These are phyloP conservation scores for Penicillium olsonii DNA, from an alignment of 2,329 filamentous ascomycete genomes.

Conservation along the genomic window DNA sequence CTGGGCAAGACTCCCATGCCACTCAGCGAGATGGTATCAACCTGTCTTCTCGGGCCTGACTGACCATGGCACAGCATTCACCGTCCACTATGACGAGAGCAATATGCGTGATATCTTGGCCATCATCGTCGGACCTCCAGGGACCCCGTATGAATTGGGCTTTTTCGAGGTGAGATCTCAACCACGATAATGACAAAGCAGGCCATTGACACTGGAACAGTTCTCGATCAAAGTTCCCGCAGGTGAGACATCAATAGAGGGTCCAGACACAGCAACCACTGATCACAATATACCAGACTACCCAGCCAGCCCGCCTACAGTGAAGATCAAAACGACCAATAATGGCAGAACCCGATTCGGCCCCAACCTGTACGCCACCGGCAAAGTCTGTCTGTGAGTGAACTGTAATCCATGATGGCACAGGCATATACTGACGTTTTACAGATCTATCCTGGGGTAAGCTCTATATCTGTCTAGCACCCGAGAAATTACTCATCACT, in stretches of 20 bases:
- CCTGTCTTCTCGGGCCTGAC: too few species aligned
- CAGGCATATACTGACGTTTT: conserved; percentile 16
- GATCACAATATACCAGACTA: conserved; percentile 64
- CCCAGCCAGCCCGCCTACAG: conserved; percentile 64
- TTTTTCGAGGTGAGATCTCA: conserved; percentile 78
- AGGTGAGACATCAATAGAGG: conserved; percentile 51
- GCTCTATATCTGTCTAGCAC: background rate
- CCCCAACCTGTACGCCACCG: conserved; percentile 89
- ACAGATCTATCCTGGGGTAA: conserved; percentile 82
- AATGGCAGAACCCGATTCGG: conserved; percentile 88
- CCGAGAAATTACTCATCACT: conserved; percentile 12
- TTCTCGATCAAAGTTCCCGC: conserved; percentile 76
- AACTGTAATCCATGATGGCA: background rate
- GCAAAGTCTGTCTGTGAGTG: conserved; percentile 87
- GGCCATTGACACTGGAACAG: conserved; percentile 45
- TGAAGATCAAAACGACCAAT: conserved; percentile 80
- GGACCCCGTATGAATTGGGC: conserved; percentile 94
- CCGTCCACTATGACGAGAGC: conserved; percentile 81
- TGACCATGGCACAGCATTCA: conserved; percentile 62
- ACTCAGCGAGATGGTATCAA: too few species aligned
- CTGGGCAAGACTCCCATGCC: conserved; percentile 8
- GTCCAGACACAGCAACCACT: background rate
- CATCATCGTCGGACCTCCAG: conserved; percentile 87
- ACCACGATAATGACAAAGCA: background rate
- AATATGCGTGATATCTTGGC: conserved; percentile 88